A percentile compares a stretch with the other conserved stretches of the same genome.
Conservation (phyloP, 768 basidiomycete genomes). For the Boletus tomentosulus region DNA sequence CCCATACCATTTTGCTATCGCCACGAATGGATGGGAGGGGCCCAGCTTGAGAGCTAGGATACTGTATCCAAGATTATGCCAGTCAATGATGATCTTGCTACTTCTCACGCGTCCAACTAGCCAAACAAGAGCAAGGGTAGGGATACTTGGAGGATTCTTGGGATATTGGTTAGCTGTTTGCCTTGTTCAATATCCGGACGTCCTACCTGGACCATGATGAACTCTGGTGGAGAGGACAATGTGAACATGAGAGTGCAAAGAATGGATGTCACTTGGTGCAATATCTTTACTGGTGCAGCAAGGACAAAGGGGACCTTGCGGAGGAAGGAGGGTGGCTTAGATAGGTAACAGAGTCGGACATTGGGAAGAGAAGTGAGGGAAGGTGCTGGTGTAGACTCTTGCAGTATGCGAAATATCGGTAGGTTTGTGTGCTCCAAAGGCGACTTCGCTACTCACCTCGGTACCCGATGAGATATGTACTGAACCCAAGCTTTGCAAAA, state of each 20-base stretch:
- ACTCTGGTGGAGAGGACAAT: conserved; percentile 69
- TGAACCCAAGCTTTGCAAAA: conserved; percentile 75
- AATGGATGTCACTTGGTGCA: conserved; percentile 62
- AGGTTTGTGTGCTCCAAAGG: background rate
- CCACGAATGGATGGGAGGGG: conserved; percentile 60
- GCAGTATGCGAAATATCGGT: conserved; percentile 1
- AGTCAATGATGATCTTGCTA: conserved; percentile 92
- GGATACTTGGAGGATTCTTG: conserved; percentile 96
- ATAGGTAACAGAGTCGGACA: conserved; percentile 63
- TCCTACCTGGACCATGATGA: conserved; percentile 85
- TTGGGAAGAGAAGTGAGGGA: conserved; percentile 64
- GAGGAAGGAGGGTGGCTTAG: conserved; percentile 56
- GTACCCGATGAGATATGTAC: conserved; percentile 83
- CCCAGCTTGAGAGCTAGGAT: conserved; percentile 87
- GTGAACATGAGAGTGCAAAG: conserved; percentile 56
- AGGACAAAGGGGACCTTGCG: conserved; percentile 58
- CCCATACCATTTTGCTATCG: conserved; percentile 67
- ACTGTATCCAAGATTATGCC: conserved; percentile 97
- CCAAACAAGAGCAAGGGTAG: conserved; percentile 85
- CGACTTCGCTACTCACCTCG: conserved; percentile 50
- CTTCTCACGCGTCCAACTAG: conserved; percentile 62
- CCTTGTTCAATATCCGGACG: background rate
- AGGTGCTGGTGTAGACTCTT: conserved; percentile 76
- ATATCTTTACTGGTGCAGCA: conserved; percentile 77
- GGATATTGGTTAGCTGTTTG: conserved; percentile 3